Conservation (phyloP, 352 stramenopile species). For the Aphanomyces cochlioides region DNA sequence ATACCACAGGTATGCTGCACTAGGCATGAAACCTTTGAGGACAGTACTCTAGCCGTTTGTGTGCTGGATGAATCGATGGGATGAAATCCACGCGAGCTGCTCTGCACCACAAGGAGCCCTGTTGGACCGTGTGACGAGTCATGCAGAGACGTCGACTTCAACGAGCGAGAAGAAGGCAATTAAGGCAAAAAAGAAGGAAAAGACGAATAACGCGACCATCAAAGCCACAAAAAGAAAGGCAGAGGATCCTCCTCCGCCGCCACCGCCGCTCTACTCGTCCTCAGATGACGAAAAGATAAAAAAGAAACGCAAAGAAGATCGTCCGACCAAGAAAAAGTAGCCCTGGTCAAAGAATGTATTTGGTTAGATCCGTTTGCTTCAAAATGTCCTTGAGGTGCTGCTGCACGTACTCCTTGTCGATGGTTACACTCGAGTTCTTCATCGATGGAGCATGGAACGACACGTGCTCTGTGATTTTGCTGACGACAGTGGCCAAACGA, state of each 20-base stretch:
- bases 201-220: background rate
- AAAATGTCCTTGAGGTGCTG: constrained; percentile 91
- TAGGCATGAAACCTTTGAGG: background rate
- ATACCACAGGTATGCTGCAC: constrained; percentile 33
- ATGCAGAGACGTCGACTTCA: background rate
- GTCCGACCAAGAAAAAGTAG: background rate
- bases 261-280: constrained; percentile 28
- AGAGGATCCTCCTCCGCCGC: background rate
- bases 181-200: constrained; percentile 8
- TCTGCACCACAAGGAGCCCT: constrained; percentile 58
- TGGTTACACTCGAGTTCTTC: constrained; percentile 68
- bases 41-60: constrained; percentile 52
- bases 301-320: constrained; percentile 2
- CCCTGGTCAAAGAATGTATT: constrained; percentile 93
- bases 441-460: constrained; percentile 96
- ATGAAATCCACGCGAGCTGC: constrained; percentile 72
- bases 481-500: constrained; percentile 94
- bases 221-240: background rate
- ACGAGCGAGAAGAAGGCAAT: background rate
- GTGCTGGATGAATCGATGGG: constrained; percentile 81
- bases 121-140: constrained; percentile 3
- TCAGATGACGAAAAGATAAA: constrained; percentile 14
- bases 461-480: constrained; percentile 97
- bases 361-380: constrained; percentile 92
- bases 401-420: constrained; percentile 92